These are phyloP conservation scores for Arthrobotrys megalospora DNA, from an alignment of 2,329 filamentous ascomycete genomes.

Conservation along the genomic window DNA sequence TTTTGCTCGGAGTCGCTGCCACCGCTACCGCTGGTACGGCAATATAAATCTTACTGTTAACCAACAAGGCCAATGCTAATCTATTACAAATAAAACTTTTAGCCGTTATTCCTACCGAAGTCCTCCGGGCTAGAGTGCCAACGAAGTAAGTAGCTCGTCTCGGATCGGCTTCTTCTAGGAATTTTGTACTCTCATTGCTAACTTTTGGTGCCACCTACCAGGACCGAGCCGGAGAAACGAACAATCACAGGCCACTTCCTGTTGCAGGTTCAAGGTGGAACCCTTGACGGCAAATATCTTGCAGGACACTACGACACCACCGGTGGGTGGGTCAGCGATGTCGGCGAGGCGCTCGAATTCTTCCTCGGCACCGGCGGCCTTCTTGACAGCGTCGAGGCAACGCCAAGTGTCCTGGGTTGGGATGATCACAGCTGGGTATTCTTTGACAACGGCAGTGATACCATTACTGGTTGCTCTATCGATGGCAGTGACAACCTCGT, in stretches of 20 bases:
- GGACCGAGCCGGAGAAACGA: neutral
- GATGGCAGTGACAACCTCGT: neutral
- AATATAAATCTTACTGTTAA: neutral
- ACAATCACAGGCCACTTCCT: neutral
- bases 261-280: neutral
- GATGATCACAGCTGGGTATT: neutral
- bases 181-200: no score
- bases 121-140: neutral
- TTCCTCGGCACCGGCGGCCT: neutral
- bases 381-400: neutral
- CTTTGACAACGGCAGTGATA: neutral
- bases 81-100: neutral
- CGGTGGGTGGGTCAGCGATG: neutral
- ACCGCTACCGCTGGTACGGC: neutral
- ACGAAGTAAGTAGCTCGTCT: neutral
- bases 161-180: no score
- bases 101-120: neutral
- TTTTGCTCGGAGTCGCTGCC: neutral
- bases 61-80: no score
- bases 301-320: neutral
- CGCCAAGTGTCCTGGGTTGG: neutral
- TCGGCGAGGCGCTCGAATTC: neutral
- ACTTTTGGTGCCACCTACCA: neutral
- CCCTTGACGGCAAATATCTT: neutral
- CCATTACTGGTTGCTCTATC: neutral